Evolutionary conservation across 1,139 yeast species (phyloP), one percentile per base, ranked within the genome.

Genomic region (Taphrina wiesneri): DNA sequence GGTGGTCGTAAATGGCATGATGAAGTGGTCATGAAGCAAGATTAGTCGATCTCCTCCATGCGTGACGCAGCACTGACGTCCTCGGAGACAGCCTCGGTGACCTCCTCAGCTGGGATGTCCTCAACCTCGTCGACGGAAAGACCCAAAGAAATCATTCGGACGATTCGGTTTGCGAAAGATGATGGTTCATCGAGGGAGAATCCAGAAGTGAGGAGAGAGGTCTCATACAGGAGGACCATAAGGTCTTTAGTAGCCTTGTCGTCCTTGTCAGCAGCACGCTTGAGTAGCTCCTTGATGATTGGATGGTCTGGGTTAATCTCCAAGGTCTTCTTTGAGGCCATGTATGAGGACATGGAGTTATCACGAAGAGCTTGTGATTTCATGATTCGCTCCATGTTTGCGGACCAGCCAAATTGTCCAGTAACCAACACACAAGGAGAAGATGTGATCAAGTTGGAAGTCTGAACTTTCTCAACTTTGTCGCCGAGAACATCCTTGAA

Each of bases 361-460:
- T 93, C 99, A 84, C 99, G 92, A 76, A 93, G 85, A 75, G 99
- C 99, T 85, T 93, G 99, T 71, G 99, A 99, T 86, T 93, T 93
- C 99, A 93, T 95, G 85, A 93, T 93, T 88, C 99, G 93, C 85
- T 93, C 99, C 99, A 95, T 95, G 85, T 93, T 93, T 76, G 99
- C 99, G 74, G 99, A 93, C 99, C 99, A 93, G 79, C 99, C 99
- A 80, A 93, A 93, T 84, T 93, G 99, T 75, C 97, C 98, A 74
- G 99, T 93, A 86, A 98, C 91, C 79, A 93, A 92, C 75, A 99
- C 99, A 80, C 99, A 99, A 80, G 99, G 99, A 68, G 99, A 95
- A 77, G 92, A 98, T 75, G 91, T 91, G 77, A 95, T 87, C 83
- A 90, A 91, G 84, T 92, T 95, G 72, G 99, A 92, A 73, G 95